phyloP scores from a whole-genome alignment of 805 yeast genomes.

The Candida golubevii region DNA sequence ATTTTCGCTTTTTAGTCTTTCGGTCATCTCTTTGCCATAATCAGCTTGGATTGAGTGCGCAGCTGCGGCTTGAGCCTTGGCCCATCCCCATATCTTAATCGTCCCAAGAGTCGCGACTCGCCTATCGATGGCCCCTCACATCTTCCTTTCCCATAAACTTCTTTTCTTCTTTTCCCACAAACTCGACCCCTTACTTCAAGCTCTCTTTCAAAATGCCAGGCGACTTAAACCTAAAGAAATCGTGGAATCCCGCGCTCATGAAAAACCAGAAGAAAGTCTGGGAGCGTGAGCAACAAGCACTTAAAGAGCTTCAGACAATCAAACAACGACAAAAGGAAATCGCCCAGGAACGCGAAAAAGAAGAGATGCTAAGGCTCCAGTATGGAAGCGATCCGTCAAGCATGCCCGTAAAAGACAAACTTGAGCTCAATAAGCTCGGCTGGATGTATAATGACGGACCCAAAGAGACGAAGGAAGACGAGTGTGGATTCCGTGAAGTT shows the following conservation, averaged over 20 bases:
- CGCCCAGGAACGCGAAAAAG: constrained; percentile 54
- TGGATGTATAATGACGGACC: constrained; percentile 82
- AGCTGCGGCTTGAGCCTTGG: no score
- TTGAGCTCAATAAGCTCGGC: constrained; percentile 48
- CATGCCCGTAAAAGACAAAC: constrained; percentile 30
- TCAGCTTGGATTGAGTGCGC: no score
- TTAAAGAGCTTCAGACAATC: constrained; percentile 64
- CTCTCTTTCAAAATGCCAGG: constrained; percentile 45
- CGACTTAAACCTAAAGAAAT: constrained; percentile 84
- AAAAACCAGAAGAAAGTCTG: constrained; percentile 84
- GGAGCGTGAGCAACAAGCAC: constrained; percentile 72
- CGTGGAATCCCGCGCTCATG: constrained; percentile 91
- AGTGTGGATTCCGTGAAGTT: constrained; percentile 34
- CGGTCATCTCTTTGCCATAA: no score
- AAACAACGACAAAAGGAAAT: constrained; percentile 63
- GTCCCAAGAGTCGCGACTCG: no score
- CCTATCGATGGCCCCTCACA: no score
- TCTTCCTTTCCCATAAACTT: background rate
- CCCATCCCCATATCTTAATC: no score
- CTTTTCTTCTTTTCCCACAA: background rate
- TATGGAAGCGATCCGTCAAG: constrained; percentile 35
- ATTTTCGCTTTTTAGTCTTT: no score
- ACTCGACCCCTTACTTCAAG: background rate
- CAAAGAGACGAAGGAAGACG: constrained; percentile 23
- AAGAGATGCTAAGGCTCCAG: constrained; percentile 49